Evolutionary conservation across 2,329 filamentous ascomycete species (phyloP), one percentile per base, ranked within the genome.

Genomic region (Calonectria pauciramosa): DNA sequence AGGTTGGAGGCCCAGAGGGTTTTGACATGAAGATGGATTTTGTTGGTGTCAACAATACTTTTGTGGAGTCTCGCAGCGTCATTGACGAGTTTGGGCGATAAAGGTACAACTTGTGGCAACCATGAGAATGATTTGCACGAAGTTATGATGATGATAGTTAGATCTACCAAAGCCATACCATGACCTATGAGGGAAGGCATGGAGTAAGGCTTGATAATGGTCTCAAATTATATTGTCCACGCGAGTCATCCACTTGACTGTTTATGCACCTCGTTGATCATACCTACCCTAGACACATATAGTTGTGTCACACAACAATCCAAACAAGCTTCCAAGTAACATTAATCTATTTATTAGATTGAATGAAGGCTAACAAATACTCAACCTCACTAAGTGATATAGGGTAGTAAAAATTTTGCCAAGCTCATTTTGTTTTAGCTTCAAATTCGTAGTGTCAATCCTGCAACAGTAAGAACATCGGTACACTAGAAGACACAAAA

Each of bases 11-110:
- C 0, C 84, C 84, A 0, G 79, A 82, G n/a, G 83, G 82, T 0
- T 86, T 86, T 65, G 83, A 82, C 3, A 41, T 84, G 14, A 79
- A 83, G 51, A 83, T 83, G 71, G 76, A 76, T 0, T 80, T 80
- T 26, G 80, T 81, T 0, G 81, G 81, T 1, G 80, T 82, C n/a
- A 79, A 81, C 49, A 78, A 82, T 71, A 74, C 75, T 30, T 90
- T 89, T 76, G 82, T 84, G 5, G 87, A 88, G 80, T 87, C 89
- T 0, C 78, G 76, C 11, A 90, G 89, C 73, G 88, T 90, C 0
- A 90, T 90, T 80, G 87, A 90, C 51, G 88, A 90, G 80, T 90
- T 82, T 78, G 80, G 76, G 49, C 59, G 51, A 63, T 80, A 74
- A 34, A 13, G 30, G 8, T 6, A 9, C 36, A 28, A 14, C 26